Evolutionary conservation across 75 land plant genomes (phyloP).

Genomic region (Isoetes taiwanensis): DNA sequence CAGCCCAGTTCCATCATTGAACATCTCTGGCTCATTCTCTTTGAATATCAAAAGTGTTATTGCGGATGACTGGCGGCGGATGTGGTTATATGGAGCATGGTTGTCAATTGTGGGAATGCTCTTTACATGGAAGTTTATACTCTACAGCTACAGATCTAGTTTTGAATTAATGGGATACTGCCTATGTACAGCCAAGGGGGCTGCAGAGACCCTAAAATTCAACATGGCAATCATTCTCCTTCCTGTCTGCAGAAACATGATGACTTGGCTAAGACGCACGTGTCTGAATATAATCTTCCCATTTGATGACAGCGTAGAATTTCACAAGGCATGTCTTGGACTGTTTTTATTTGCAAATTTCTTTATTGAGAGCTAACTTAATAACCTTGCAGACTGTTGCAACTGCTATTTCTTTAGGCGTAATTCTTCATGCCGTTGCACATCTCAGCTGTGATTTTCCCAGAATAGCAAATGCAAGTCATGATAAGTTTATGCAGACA

Average conservation of each 20-base stretch:
- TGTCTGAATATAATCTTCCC: slow-evolving; percentile 13
- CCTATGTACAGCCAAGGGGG: slow-evolving; percentile 24
- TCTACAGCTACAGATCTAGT: slow-evolving; percentile 13
- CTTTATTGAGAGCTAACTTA: too few species aligned
- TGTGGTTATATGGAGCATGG: slow-evolving; percentile 14
- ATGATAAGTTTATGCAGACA: slow-evolving; percentile 4
- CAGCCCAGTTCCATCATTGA: too few species aligned
- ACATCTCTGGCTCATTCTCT: too few species aligned
- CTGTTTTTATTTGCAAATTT: too few species aligned
- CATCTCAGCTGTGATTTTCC: slow-evolving; percentile 24
- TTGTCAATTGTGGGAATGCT: slow-evolving; percentile 5
- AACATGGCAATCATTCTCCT: slow-evolving; percentile 26
- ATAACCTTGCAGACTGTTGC: slow-evolving; percentile 15
- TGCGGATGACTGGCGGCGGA: slow-evolving; percentile 22
- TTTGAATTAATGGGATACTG: slow-evolving; percentile 25
- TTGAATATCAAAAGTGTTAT: too few species aligned
- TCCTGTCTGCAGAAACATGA: slow-evolving; percentile 22
- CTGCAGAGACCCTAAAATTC: slow-evolving; percentile 25
- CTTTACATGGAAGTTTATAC: slow-evolving; percentile 18
- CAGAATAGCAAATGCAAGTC: slow-evolving; percentile 8
- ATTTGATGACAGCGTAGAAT: slow-evolving; percentile 25
- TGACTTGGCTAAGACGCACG: slow-evolving; percentile 22
- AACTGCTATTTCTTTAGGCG: slow-evolving; percentile 13
- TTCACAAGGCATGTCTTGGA: slow-evolving; percentile 29
- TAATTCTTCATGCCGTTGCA: slow-evolving; percentile 11